Conservation (phyloP, 1,284 basidiomycete genomes). For the Cryptococcus hybrid region DNA sequence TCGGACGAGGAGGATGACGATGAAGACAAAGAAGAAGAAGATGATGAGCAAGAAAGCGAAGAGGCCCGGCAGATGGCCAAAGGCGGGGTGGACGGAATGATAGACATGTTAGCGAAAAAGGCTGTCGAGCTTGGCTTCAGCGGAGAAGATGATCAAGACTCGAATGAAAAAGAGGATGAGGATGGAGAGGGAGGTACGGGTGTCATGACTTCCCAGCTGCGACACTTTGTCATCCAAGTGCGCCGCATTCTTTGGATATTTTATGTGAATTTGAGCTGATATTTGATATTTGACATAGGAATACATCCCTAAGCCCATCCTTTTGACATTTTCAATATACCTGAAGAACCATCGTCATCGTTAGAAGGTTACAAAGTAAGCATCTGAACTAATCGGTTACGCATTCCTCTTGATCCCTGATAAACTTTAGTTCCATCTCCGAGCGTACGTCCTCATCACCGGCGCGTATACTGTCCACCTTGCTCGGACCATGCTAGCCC, state of each 20-base stretch:
- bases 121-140: slow-evolving; percentile 13
- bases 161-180: slow-evolving; percentile 21
- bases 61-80: slow-evolving; percentile 28
- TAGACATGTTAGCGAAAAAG: slow-evolving; percentile 11
- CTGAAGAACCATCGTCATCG: slow-evolving; percentile 21
- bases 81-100: slow-evolving; percentile 41
- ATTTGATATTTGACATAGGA: slow-evolving; percentile 57
- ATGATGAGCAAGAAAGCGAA: slow-evolving; percentile 49
- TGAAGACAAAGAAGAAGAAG: slow-evolving; percentile 27
- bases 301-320: slow-evolving; percentile 72
- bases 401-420: slow-evolving; percentile 1
- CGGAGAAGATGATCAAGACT: slow-evolving; percentile 40
- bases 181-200: slow-evolving; percentile 55
- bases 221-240: slow-evolving; percentile 97
- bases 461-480: slow-evolving; percentile 77
- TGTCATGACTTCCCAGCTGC: slow-evolving; percentile 80
- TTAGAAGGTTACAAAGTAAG: slow-evolving; percentile 66
- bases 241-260: slow-evolving; percentile 15
- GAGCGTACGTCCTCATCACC: slow-evolving; percentile 85
- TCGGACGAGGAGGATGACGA: slow-evolving; percentile 37
- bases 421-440: slow-evolving; percentile 71
- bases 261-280: too few species aligned
- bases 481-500: slow-evolving; percentile 76
- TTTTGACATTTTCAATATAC: slow-evolving; percentile 62
- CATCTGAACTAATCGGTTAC: slow-evolving; percentile 6